phyloP scores from a whole-genome alignment of 441 rosid species.

The Dalechampia spathulata region DNA sequence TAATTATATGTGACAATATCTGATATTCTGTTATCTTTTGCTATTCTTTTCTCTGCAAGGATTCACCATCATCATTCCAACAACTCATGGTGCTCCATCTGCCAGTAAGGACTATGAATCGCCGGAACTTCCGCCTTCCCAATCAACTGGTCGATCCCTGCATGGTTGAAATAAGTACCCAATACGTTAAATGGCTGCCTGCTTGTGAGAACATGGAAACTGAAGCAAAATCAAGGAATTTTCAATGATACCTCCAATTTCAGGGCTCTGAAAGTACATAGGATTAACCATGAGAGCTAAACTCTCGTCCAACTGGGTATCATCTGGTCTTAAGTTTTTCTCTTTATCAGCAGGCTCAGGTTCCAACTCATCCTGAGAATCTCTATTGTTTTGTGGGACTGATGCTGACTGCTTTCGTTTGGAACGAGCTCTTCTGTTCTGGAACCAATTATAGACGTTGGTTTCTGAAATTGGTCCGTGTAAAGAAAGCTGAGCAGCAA shows the following conservation, averaged over 20 bases:
- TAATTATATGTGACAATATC: background rate
- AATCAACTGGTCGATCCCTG: conserved; percentile 59
- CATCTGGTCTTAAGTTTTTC: conserved; percentile 25
- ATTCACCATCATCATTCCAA: conserved; percentile 19
- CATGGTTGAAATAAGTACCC: conserved; percentile 8
- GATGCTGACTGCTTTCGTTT: conserved; percentile 47
- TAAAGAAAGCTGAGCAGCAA: conserved; percentile 46
- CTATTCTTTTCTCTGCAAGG: background rate
- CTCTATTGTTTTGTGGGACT: conserved; percentile 11
- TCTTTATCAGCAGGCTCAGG: conserved; percentile 19
- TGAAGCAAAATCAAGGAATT: background rate
- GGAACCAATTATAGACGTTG: conserved; percentile 89
- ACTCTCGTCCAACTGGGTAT: conserved; percentile 26
- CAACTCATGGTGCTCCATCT: conserved; percentile 25
- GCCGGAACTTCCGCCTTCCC: conserved; percentile 33
- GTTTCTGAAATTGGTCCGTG: conserved; percentile 72
- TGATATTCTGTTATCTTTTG: conserved; percentile 1
- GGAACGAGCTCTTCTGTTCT: conserved; percentile 69
- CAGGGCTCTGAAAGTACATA: conserved; percentile 45
- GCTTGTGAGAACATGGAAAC: no score
- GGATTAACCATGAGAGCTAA: conserved; percentile 20
- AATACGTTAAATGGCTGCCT: no score
- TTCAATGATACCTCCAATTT: conserved; percentile 36
- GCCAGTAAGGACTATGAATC: conserved; percentile 23
- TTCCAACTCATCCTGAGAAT: conserved; percentile 25